These are phyloP conservation scores for Mortierella sp. DNA, from an alignment of 371 early-diverging fungal species.

Conservation along the genomic window DNA sequence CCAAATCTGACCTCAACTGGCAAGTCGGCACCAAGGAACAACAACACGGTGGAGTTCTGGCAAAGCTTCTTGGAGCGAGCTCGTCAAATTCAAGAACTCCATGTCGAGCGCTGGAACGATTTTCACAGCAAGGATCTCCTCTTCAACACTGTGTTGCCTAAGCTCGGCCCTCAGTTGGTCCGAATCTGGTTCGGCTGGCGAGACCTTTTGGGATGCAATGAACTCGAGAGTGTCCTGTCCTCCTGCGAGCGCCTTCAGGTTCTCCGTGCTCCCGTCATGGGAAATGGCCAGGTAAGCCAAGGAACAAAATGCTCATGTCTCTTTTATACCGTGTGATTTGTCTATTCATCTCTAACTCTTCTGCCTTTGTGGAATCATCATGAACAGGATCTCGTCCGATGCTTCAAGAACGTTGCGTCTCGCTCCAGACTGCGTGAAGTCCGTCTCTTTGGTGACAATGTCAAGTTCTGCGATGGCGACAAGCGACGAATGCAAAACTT, in stretches of 20 bases:
- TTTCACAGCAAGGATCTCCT: constrained; percentile 54
- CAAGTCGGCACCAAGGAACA: constrained; percentile 46
- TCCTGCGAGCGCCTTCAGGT: constrained; percentile 49
- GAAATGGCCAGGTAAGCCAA: constrained; percentile 51
- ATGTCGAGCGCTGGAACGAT: constrained; percentile 54
- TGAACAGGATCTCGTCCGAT: constrained; percentile 43
- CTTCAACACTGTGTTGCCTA: constrained; percentile 50
- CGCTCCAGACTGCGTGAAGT: constrained; percentile 52
- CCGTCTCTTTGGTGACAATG: constrained; percentile 47
- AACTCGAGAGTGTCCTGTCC: constrained; percentile 44
- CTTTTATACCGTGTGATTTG: not conserved
- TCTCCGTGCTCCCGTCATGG: constrained; percentile 54
- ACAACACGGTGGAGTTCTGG: constrained; percentile 50
- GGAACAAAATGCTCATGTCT: not conserved
- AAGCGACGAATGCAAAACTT: constrained; percentile 53
- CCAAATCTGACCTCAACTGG: constrained; percentile 51
- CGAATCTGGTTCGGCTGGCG: constrained; percentile 55
- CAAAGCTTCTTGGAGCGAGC: constrained; percentile 48
- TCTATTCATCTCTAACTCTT: not conserved
- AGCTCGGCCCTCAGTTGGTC: constrained; percentile 48
- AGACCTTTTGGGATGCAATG: constrained; percentile 49
- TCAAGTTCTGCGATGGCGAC: constrained; percentile 54
- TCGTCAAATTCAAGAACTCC: constrained; percentile 49
- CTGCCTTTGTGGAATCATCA: too few species aligned
- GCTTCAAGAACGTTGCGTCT: constrained; percentile 39